Conservation (phyloP, 2,329 filamentous ascomycete species). For the Nemania bipapillata region DNA sequence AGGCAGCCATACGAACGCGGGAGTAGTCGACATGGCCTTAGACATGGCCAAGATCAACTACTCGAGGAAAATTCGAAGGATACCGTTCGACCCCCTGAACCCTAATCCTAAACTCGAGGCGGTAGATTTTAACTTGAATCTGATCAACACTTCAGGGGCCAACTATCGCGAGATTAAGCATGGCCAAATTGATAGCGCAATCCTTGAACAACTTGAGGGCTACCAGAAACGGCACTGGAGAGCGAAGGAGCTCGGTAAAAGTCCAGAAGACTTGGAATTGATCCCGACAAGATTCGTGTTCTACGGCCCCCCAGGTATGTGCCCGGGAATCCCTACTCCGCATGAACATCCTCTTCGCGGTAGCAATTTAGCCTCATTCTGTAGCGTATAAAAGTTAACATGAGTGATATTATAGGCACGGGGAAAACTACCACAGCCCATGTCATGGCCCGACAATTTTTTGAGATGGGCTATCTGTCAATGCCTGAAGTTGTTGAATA, state of each 20-base stretch:
- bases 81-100: neutral
- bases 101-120: neutral
- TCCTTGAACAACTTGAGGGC: neutral
- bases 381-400: neutral
- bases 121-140: neutral
- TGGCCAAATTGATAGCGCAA: neutral
- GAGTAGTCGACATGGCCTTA: neutral
- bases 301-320: slow-evolving; percentile 2
- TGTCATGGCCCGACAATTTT: slow-evolving; percentile 79
- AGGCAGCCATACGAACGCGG: neutral
- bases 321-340: neutral
- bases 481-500: slow-evolving; percentile 72
- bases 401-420: slow-evolving; percentile 52
- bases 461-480: slow-evolving; percentile 75
- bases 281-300: slow-evolving; percentile 1
- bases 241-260: neutral
- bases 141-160: neutral
- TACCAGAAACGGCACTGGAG: slow-evolving; percentile 3
- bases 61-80: neutral
- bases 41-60: slow-evolving; percentile 3
- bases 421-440: slow-evolving; percentile 74
- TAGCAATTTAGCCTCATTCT: neutral
- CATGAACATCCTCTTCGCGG: neutral
- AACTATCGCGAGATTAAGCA: neutral
- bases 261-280: neutral